Evolutionary conservation across 805 yeast genomes (phyloP), one percentile per base, ranked within the genome.

Genomic region (Candida rishiriensis): DNA sequence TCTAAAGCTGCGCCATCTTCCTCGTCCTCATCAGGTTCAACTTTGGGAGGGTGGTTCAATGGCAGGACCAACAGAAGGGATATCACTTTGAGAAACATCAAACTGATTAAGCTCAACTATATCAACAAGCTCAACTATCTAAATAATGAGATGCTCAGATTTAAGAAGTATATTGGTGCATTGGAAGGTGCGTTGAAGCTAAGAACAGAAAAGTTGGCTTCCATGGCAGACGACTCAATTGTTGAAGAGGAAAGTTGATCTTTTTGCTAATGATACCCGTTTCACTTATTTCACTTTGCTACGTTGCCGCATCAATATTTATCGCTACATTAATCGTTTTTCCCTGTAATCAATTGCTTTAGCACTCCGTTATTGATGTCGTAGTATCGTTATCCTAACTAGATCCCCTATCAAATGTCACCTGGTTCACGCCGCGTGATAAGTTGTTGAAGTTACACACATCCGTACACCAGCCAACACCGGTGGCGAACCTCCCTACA

Each of bases 111-210:
- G 31, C 47, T 47, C 39, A 76, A 76, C 55, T 75, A 63, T 52
- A 68, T 69, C 17, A 57, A 60, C 40, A 72, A 69, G 43, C 51
- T 66, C n/a, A 60, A 56, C 36, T 75, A 73, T 47, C 69, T 75
- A 51, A 72, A 71, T 48, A 56, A 57, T 33, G 80, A 76, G 46
- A 58, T 72, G 50, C 56, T 61, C 43, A 68, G 73, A 55, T 73
- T 72, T 54, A 73, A 70, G 56, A 60, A 60, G 44, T 76, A 76
- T 56, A 61, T 75, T 34, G 56, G 66, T 30, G 66, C 69, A 41
- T 61, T 76, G 36, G 76, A 73, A n/a, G 65, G 64, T 51, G 80
- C 75, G 0, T 68, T 75, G 46, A 70, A 68, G 44, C 60, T 74
- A 45, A 65, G 79, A 47, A 67, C 64, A 41, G 73, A 72, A 43